phyloP scores from a whole-genome alignment of 345 rosid species.

The Salix koriyanagi region DNA sequence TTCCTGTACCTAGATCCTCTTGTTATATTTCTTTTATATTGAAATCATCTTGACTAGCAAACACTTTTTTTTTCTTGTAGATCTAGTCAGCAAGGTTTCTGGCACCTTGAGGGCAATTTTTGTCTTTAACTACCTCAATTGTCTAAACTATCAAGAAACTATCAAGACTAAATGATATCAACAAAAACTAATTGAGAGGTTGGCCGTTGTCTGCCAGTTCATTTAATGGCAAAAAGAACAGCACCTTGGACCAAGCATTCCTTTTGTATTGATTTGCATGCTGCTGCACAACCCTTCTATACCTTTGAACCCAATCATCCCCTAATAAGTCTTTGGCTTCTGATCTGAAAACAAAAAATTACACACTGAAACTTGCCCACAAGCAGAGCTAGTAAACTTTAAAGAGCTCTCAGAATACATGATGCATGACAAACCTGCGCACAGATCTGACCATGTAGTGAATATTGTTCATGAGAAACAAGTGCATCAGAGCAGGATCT shows the following conservation, averaged over 20 bases:
- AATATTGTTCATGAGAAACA: constrained; percentile 96
- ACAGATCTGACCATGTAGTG: constrained; percentile 99
- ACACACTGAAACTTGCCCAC: background rate
- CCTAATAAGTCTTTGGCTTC: constrained; percentile 98
- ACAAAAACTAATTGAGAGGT: background rate
- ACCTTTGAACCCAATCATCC: constrained; percentile 98
- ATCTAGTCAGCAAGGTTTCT: background rate
- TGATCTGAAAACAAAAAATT: constrained; percentile 48
- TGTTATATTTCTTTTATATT: background rate
- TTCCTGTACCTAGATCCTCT: background rate
- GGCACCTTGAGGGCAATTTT: background rate
- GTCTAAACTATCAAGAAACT: background rate
- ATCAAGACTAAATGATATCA: background rate
- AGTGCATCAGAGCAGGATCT: constrained; percentile 84
- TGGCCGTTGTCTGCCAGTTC: background rate
- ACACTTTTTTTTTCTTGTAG: background rate
- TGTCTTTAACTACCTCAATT: background rate
- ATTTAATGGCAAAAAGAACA: constrained; percentile 6
- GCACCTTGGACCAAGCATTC: constrained; percentile 88
- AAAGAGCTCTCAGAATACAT: background rate
- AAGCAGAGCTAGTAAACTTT: background rate
- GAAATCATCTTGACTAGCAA: background rate
- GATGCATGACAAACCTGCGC: constrained; percentile 60
- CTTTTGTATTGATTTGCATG: constrained; percentile 97
- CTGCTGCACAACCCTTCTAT: constrained; percentile 95